Evolutionary conservation across 768 basidiomycete species (phyloP), one percentile per base, ranked within the genome.

Genomic region (Pholiota molesta): DNA sequence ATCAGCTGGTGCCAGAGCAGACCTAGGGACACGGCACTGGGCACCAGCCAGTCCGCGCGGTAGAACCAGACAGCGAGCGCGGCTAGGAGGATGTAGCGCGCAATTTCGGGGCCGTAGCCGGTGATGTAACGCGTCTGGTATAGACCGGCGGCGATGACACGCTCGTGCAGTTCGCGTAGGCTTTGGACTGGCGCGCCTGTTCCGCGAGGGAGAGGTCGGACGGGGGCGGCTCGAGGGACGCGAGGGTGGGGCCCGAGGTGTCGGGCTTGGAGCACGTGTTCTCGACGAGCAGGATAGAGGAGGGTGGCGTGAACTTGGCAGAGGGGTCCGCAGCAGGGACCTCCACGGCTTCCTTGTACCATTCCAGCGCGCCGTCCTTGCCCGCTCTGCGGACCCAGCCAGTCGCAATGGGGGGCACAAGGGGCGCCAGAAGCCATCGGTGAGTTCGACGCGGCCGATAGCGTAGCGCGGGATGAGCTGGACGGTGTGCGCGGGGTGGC

Each of bases 1-100:
- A 92, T 88, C 59, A 99, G 82, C 72, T 99, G 97, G 70, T 99
- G 97, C 94, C 94, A 99, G 72, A 93, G 83, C 52, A 95, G 76
- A 7, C 97, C 97, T 5, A 99, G 86, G 66, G 83, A 89, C 52
- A 92, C 66, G 2, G 96, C 94, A 62, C 92, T 94, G 55, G 81
- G 72, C 57, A 91, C 74, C 66, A 90, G 82, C 88, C 91, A 92
- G 66, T 75, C 76, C 57, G 83, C 75, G 55, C 67, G 72, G 73
- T 94, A 96, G 13, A 86, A 78, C 67, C 85, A 79, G 14, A 80
- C 84, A 9, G 91, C 87, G 19, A 83, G 60, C 28, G 73, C 69
- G 26, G 83, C 90, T 33, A 97, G 81, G 7, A 89, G 65, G 17
- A 77, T 65, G 74, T 97, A 99, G 40, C 97, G 88, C n/a, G 84